A percentile compares a stretch with the other conserved stretches of the same genome.
Conservation (phyloP, 2,329 filamentous ascomycete species). For the Apiospora aurea region DNA sequence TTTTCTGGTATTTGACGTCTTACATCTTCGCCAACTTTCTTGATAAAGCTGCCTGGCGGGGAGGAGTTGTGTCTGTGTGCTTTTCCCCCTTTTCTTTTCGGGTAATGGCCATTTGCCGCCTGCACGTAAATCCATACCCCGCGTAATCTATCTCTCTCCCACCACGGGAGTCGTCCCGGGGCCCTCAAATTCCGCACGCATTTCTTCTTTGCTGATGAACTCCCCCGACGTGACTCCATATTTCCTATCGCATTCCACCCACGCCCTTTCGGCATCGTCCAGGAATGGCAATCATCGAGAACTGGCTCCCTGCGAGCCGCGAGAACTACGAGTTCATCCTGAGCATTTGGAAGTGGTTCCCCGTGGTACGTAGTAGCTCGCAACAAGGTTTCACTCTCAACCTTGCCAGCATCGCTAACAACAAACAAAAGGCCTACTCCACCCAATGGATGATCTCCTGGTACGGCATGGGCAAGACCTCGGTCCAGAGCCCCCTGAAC, state of each 20-base stretch:
- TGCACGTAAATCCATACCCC: not conserved
- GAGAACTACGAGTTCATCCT: conserved; percentile 58
- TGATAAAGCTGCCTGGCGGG: not conserved
- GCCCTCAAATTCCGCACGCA: too few species aligned
- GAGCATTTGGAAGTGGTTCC: conserved; percentile 20
- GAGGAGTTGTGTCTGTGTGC: not conserved
- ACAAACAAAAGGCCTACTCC: conserved; percentile 74
- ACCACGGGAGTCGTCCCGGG: not conserved
- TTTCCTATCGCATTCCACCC: not conserved
- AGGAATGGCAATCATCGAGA: conserved; percentile 56
- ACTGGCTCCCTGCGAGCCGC: conserved; percentile 64
- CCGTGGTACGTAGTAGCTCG: not conserved
- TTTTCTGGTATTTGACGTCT: not conserved
- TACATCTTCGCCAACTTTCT: not conserved
- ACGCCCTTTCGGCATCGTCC: not conserved
- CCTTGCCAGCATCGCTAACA: too few species aligned
- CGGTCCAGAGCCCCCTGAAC: conserved; percentile 76
- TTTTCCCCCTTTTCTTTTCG: not conserved
- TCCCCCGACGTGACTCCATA: not conserved
- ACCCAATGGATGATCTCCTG: conserved; percentile 79
- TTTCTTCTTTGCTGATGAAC: not conserved
- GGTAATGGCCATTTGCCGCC: not conserved
- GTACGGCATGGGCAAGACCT: conserved; percentile 95
- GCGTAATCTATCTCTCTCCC: not conserved
- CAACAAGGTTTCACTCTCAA: too few species aligned